Evolutionary conservation across 2,329 filamentous ascomycete genomes (phyloP), one percentile per base, ranked within the genome.

Genomic region (Alternaria sp.): DNA sequence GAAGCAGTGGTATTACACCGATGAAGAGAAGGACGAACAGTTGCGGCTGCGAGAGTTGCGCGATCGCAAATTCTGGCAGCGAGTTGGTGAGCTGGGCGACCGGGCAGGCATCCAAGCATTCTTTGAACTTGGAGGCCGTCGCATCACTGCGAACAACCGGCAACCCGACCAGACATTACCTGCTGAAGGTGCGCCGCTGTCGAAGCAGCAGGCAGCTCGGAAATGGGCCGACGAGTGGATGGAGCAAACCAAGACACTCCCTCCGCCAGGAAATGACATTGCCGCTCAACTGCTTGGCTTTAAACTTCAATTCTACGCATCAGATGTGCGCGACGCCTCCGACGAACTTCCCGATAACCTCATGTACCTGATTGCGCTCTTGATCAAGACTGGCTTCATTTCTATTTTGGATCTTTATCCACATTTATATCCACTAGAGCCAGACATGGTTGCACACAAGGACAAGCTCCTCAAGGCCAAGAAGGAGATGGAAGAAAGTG

Each of bases 301-400:
- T 84, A 99, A 99, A 78, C 85, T 99, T 50, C 91, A 92, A 13
- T 99, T 97, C 77, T 99, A 99, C 73, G 90, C 92, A 39, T 96
- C 92, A 0, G 83, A 88, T 28, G 88, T 90, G 34, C 87, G 94
- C 55, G 87, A 91, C 59, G 85, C 88, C 53, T 82, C 85, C 1
- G 95, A 98, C 70, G 84, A 88, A 3, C 83, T 98, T 2, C 95
- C 95, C 0, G 91, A 95, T 37, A 99, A 99, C 68, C 83, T 99
- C 3, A 92, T 98, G 29, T 96, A 95, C 67, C 85, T 99, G 17
- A 90, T 93, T 0, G 93, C 95, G 1, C 85, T 98, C 33, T 85
- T 99, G 29, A 93, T 99, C 79, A 99, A 99, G 79, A 91, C 97
- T 65, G 96, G 95, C 1, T 99, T 99, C 76, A 92, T 99, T 59